Evolutionary conservation across 148 eudicot genomes (phyloP).

Genomic region (Rhododendron kiyosumense): DNA sequence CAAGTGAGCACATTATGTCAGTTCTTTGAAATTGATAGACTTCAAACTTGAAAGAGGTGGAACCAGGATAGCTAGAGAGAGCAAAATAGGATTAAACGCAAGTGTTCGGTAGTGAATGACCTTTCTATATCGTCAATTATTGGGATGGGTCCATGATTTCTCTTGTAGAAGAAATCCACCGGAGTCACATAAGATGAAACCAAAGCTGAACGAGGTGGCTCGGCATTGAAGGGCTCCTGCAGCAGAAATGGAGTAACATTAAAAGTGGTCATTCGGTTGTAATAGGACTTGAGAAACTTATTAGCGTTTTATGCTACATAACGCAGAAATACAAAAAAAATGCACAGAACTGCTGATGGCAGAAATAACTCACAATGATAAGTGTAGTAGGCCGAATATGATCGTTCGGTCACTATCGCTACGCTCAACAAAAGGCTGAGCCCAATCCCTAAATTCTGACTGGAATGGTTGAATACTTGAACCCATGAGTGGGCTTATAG

Average conservation of each 20-base stretch:
- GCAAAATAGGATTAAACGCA: background rate
- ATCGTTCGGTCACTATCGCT: too few relatives aligned
- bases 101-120: constrained; percentile 22
- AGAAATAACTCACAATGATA: background rate
- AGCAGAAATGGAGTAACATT: background rate
- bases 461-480: too few relatives aligned
- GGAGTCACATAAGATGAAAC: constrained; percentile 88
- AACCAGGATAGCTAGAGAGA: too few relatives aligned
- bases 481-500: too few relatives aligned
- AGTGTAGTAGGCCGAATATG: too few relatives aligned
- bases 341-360: background rate
- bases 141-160: constrained; percentile 97
- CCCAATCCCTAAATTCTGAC: too few relatives aligned
- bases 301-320: background rate
- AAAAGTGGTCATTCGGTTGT: background rate
- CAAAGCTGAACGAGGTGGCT: constrained; percentile 73
- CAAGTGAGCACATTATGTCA: background rate
- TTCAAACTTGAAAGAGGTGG: background rate
- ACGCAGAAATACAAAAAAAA: background rate
- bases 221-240: constrained; percentile 95
- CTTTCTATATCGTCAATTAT: constrained; percentile 74
- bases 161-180: constrained; percentile 84
- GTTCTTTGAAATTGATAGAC: background rate
- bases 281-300: background rate
- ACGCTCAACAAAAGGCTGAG: too few relatives aligned